Conservation (phyloP, 1,284 basidiomycete genomes). For the Boletellus deceptivus region DNA sequence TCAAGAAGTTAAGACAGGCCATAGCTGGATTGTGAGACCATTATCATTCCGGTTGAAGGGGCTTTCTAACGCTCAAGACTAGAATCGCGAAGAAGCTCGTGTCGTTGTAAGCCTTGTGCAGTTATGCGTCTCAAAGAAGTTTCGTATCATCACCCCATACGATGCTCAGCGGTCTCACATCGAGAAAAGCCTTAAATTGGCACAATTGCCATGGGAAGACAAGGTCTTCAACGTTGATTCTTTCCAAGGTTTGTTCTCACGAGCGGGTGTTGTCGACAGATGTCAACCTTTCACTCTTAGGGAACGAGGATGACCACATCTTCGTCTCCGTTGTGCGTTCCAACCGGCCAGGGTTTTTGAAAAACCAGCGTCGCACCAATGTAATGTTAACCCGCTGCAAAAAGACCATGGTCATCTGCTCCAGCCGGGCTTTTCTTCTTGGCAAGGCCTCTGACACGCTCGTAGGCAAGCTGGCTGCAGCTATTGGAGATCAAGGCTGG, state of each 20-base stretch:
- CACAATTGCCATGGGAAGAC: constrained; percentile 47
- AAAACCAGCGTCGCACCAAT: constrained; percentile 52
- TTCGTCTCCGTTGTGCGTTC: constrained; percentile 61
- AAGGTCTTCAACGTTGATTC: constrained; percentile 65
- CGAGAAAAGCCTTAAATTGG: constrained; percentile 45
- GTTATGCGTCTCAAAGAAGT: constrained; percentile 9
- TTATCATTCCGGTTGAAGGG: neutral
- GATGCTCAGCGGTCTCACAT: constrained; percentile 58
- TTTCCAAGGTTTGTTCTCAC: constrained; percentile 51
- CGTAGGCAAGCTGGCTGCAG: constrained; percentile 46
- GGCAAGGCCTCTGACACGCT: constrained; percentile 40
- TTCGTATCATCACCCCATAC: constrained; percentile 45
- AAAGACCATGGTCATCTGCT: constrained; percentile 51
- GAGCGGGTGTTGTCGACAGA: constrained; percentile 18
- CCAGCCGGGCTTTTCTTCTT: constrained; percentile 46
- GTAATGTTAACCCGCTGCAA: constrained; percentile 69
- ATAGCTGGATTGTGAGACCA: constrained; percentile 29
- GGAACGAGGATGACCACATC: constrained; percentile 48
- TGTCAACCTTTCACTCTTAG: constrained; percentile 20
- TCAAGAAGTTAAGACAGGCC: constrained; percentile 18
- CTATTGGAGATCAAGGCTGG: constrained; percentile 41
- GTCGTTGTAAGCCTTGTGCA: constrained; percentile 23
- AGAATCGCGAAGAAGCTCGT: constrained; percentile 29
- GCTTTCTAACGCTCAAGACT: neutral
- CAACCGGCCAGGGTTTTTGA: constrained; percentile 46